Evolutionary conservation across 1,284 basidiomycete species (phyloP), one percentile per base, ranked within the genome.

Genomic region (Ganoderma lucidum): DNA sequence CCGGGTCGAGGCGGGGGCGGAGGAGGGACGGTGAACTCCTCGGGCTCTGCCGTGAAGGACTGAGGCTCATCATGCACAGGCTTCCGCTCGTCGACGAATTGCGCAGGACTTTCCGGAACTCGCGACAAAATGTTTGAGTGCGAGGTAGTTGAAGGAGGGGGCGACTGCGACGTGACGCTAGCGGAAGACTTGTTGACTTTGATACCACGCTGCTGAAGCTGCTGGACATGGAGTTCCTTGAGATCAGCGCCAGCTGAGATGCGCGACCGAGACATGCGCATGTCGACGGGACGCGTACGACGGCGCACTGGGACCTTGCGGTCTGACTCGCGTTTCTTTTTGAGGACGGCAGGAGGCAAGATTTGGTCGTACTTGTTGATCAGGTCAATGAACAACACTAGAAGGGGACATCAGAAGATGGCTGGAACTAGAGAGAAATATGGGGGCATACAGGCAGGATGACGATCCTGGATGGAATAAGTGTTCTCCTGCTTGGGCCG

Each of bases 241-340:
- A 83, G 80, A 66, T 87, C 84, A 12, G 78, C 81, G 15, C 80
- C 79, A 2, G 80, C 81, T 23, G 82, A 83, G 66, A 88, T 78
- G 60, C 82, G 81, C 60, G 81, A 83, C 42, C 95, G 86, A 75
- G 89, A 93, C 80, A 95, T 86, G 61, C 96, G 90, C 89, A 96
- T 92, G 81, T 98, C 97, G 58, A 98, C 85, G 0, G 93, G 92
- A 0, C 92, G 92, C 1, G 96, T 97, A 64, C 95, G 92, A 78
- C 97, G 97, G 58, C 96, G 88, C 30, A 90, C 79, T 6, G 95
- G 96, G 65, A 93, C 85, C 69, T 90, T 91, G 62, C 95, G 90
- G 74, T 95, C 94, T 0, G 92, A 90, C 77, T 97, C 95, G 55
- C 90, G 89, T 74, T 93, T 93, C 85, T 97, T 97, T 78, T 90